phyloP scores from a whole-genome alignment of 139 green algal species.

The Chlorella sp. region DNA sequence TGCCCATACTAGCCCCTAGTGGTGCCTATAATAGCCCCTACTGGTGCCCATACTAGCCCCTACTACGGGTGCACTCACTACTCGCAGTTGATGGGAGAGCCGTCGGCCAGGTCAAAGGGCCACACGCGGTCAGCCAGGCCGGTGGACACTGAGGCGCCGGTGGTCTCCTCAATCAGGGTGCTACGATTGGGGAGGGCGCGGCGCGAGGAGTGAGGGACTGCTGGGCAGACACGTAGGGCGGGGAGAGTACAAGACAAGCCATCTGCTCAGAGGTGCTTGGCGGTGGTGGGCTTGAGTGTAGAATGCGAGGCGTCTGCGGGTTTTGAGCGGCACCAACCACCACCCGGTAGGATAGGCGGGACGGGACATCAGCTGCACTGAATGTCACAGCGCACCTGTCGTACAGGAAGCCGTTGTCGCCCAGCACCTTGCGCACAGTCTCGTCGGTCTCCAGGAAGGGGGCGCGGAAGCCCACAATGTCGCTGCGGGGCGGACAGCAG shows the following conservation, averaged over 20 bases:
- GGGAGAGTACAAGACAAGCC: no score
- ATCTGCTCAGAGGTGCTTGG: no score
- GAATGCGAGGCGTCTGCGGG: no score
- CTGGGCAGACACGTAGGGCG: no score
- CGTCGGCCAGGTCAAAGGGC: constrained; percentile 22
- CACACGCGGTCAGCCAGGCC: constrained; percentile 20
- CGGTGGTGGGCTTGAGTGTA: no score
- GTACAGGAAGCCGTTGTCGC: constrained; percentile 7
- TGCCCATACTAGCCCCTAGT: not conserved
- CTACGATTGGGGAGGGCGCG: not conserved
- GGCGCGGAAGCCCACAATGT: not conserved
- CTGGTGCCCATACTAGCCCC: not conserved
- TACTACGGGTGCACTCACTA: not conserved
- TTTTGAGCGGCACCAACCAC: no score
- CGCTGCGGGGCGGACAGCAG: no score
- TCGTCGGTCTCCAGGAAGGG: constrained; percentile 3
- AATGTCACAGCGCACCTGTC: not conserved
- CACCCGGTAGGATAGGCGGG: no score
- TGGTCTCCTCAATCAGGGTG: constrained; percentile 29
- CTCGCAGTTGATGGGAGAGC: no score
- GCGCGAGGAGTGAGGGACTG: no score
- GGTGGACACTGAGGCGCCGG: not conserved
- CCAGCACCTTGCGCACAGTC: not conserved
- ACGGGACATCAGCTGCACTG: no score
- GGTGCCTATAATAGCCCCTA: no score